Conservation (phyloP, 805 yeast species). For the Cyberlindnera sargentensis region DNA sequence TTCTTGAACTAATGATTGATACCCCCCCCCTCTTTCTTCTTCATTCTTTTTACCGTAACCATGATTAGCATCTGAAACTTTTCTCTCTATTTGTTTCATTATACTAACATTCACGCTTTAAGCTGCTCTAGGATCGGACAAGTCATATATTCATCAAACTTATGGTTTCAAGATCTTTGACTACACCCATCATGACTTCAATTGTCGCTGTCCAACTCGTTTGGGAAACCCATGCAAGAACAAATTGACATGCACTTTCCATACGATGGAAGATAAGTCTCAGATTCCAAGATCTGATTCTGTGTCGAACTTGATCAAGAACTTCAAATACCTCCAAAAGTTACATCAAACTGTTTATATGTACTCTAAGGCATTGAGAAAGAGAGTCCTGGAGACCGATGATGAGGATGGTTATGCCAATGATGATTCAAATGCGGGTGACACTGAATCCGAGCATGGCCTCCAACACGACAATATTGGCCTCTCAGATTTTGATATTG, state of each 20-base stretch:
- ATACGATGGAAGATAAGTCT: conserved; percentile 9
- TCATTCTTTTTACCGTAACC: background rate
- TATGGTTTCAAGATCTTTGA: conserved; percentile 8
- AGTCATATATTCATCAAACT: background rate
- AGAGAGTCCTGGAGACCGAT: background rate
- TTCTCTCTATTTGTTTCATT: background rate
- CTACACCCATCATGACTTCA: conserved; percentile 15
- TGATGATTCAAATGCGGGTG: background rate
- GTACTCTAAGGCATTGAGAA: conserved; percentile 3
- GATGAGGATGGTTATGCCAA: background rate
- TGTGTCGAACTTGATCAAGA: conserved; percentile 10
- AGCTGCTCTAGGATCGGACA: background rate
- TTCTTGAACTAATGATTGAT: no score
- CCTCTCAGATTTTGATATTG: no score
- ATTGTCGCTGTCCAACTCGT: conserved; percentile 13
- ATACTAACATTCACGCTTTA: background rate
- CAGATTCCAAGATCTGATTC: conserved; percentile 9
- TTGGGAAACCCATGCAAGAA: conserved; percentile 10
- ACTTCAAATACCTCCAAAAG: conserved; percentile 31
- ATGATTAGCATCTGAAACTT: background rate
- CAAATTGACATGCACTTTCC: conserved; percentile 12
- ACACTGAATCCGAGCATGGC: no score
- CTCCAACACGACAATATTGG: no score
- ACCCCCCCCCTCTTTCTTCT: background rate
- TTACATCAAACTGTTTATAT: conserved; percentile 1